These are phyloP conservation scores for Sporothrix brunneoviolacea DNA, from an alignment of 2,329 filamentous ascomycete species.

Conservation along the genomic window DNA sequence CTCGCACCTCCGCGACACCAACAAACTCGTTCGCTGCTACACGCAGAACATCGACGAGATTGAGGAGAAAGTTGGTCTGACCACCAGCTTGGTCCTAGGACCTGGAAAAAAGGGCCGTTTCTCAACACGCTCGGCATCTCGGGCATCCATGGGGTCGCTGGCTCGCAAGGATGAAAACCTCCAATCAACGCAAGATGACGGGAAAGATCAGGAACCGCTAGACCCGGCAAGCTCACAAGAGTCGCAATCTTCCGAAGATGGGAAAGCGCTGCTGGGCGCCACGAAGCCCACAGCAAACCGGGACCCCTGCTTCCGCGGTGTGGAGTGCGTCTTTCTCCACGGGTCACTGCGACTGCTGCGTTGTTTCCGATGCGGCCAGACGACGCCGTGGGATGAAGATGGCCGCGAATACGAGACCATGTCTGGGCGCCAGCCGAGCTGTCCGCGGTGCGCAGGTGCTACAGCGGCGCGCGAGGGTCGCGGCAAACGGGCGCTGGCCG, in stretches of 20 bases:
- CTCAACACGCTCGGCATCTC: constrained; percentile 30
- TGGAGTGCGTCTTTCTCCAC: constrained; percentile 64
- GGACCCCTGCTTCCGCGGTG: constrained; percentile 35
- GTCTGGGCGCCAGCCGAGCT: constrained; percentile 59
- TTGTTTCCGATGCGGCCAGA: constrained; percentile 55
- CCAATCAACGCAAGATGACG: neutral
- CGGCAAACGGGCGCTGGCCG: constrained; percentile 60
- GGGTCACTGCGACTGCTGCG: constrained; percentile 60
- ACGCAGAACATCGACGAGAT: constrained; percentile 72
- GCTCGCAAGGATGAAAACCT: neutral
- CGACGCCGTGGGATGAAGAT: constrained; percentile 54
- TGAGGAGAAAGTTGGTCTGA: constrained; percentile 62
- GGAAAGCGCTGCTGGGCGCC: neutral
- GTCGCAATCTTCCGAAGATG: constrained; percentile 2
- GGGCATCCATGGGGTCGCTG: constrained; percentile 1
- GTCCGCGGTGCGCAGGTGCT: constrained; percentile 57
- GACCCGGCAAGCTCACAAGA: neutral
- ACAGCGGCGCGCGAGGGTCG: constrained; percentile 56
- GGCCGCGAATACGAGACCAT: constrained; percentile 50
- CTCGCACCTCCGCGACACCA: constrained; percentile 57
- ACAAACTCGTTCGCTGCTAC: constrained; percentile 64
- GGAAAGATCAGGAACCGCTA: neutral
- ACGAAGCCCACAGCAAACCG: constrained; percentile 12
- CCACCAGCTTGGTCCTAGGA: constrained; percentile 54
- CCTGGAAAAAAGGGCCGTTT: constrained; percentile 57